Evolutionary conservation across 768 basidiomycete species (phyloP), one percentile per base, ranked within the genome.

Genomic region (Russula emetica): DNA sequence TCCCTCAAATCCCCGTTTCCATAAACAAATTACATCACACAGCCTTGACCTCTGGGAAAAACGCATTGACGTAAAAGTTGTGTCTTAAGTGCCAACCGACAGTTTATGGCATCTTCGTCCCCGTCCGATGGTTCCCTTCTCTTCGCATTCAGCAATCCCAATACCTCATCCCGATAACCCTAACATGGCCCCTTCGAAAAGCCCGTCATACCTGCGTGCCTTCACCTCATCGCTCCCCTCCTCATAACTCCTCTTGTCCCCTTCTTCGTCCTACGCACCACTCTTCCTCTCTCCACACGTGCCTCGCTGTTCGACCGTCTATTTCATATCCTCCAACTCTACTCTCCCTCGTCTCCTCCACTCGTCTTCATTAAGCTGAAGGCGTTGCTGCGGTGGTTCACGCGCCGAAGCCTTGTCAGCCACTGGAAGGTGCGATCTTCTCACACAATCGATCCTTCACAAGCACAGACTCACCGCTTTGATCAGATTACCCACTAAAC

Each of bases 321-420:
- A 65, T 65, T 65, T 64, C 63, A 61, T 61, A 56, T 64, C 55
- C 24, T 51, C 8, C 60, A 65, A 65, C 62, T 61, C 50, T 55
- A 14, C 58, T 28, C 5, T 47, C 16, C 42, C 42, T 2, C 42
- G 18, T 53, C 26, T 16, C 16, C 28, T 20, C 34, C 52, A 13
- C 49, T 34, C 55, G 34, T 38, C 47, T 51, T 36, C 38, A 51
- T 62, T 55, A 26, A 20, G n/a, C 52, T 47, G 32, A 53, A n/a
- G 22, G 40, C 45, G 26, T 47, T 1, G 44, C 24, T n/a, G 44
- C 28, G 47, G 58, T 22, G 47, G 38, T n/a, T 34, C 28, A 30
- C 38, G 32, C 20, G 30, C 24, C 32, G 42, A 30, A 45, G 44
- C 20, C 20, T 42, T 24, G 47, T 42, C 40, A 42, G 24, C 51